Conservation (phyloP, 306 rosid genomes). For the Biancaea sappan region DNA sequence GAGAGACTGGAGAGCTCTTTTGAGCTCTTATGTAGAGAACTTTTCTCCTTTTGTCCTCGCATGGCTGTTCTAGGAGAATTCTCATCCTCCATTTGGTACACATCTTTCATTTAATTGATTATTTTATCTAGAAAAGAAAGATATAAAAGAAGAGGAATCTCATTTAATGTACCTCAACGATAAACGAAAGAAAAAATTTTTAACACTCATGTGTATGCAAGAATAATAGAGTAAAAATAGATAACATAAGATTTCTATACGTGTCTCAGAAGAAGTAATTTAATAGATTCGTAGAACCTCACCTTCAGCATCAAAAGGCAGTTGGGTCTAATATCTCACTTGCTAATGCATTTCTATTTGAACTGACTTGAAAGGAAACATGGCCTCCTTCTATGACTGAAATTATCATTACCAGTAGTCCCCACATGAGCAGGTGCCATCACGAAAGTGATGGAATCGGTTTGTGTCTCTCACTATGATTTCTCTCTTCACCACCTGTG, state of each 20-base stretch:
- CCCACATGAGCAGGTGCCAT: slow-evolving; percentile 52
- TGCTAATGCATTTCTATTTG: slow-evolving; percentile 13
- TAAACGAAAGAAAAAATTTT: background rate
- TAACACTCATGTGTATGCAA: background rate
- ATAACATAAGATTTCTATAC: background rate
- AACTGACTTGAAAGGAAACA: background rate
- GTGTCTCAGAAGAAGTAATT: background rate
- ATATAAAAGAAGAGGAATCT: too few species aligned
- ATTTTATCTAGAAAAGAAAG: too few species aligned
- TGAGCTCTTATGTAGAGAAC: too few species aligned
- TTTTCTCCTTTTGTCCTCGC: too few species aligned
- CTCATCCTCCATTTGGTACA: background rate
- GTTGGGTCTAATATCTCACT: slow-evolving; percentile 9
- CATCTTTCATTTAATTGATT: too few species aligned
- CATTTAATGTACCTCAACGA: background rate
- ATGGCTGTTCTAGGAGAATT: too few species aligned
- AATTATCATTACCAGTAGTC: slow-evolving; percentile 48
- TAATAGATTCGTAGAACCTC: background rate
- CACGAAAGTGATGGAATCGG: slow-evolving; percentile 50
- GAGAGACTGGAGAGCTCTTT: background rate
- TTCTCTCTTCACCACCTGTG: slow-evolving; percentile 46
- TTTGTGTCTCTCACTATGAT: slow-evolving; percentile 56
- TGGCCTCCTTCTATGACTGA: background rate
- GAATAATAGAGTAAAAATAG: background rate
- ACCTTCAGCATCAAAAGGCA: slow-evolving; percentile 18